Evolutionary conservation across 352 stramenopile genomes (phyloP), one percentile per base, ranked within the genome.

Genomic region (Pythium pyrilobum): DNA sequence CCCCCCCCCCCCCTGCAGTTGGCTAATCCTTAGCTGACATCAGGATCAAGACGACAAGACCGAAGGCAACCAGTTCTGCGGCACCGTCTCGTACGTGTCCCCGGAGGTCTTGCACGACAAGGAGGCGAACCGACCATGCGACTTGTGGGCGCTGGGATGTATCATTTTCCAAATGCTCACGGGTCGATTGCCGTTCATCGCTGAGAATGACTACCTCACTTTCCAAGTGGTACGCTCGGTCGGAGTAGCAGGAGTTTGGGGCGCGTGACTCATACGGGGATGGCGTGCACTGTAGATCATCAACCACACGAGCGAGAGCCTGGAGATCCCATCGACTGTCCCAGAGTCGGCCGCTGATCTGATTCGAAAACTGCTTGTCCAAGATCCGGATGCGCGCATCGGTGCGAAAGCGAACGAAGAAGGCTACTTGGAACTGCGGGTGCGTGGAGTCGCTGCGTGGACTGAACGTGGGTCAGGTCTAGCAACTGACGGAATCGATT

Each of bases 121-220:
- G 40, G 69, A 78, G 11, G 85, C 86, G 34, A 79, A 77, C n/a
- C 66, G 76, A 23, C 71, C 74, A 9, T 88, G 84, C 20, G 91
- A 97, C 56, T 62, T 97, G 23, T 97, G 91, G 91, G 91, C 91
- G 8, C 56, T 97, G 28, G 91, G 89, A 23, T 97, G 88, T 57
- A 83, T 97, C 41, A 66, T 97, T 33, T 97, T 83, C 56, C 77
- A 93, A 74, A 88, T 96, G 72, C 67, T 92, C 31, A 89, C 79
- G 29, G 88, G 88, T 2, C 64, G 69, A n/a, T 71, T 87, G 52
- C 85, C 85, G 6, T 97, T 96, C 48, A 66, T 88, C n/a, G 89
- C 74, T 27, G 85, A 93, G 65, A 96, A 92, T 34, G 89, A 97
- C 53, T 96, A 95, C 48, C 69, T 96, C 40, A 96, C 87, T 39